Evolutionary conservation across 2,329 filamentous ascomycete species (phyloP).

Genomic region (Aspergillus proliferans): DNA sequence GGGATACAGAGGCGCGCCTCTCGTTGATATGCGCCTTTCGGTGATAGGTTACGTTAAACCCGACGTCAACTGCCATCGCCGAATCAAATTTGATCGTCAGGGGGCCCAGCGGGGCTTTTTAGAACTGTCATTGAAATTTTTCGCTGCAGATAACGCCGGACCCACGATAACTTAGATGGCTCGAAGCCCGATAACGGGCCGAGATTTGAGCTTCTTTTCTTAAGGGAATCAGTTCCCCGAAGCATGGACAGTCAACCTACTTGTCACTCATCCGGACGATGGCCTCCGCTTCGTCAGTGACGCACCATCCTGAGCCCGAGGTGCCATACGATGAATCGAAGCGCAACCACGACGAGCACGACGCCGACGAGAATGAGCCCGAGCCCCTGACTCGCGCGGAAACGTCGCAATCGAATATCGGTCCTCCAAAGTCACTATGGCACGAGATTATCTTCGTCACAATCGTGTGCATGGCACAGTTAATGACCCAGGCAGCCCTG

Average conservation of each 20-base stretch:
- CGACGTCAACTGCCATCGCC: not conserved
- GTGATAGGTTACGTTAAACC: too few species aligned
- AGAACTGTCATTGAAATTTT: not conserved
- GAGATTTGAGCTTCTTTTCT: not conserved
- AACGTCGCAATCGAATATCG: conserved; percentile 10
- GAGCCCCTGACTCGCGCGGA: conserved; percentile 10
- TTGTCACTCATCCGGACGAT: not conserved
- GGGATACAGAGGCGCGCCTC: too few species aligned
- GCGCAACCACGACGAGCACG: not conserved
- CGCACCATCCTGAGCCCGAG: not conserved
- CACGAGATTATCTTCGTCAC: conserved; percentile 24
- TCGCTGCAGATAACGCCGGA: not conserved
- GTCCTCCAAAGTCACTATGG: conserved; percentile 9
- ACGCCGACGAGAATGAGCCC: conserved; percentile 2
- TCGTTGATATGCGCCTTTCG: too few species aligned
- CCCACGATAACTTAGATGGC: not conserved
- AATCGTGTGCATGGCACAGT: conserved; percentile 28
- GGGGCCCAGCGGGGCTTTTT: not conserved
- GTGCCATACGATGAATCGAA: not conserved
- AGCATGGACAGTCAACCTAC: not conserved
- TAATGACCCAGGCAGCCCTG: conserved; percentile 42
- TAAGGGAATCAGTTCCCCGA: not conserved
- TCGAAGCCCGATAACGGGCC: not conserved
- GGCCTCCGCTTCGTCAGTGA: not conserved
- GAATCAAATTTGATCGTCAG: not conserved